These are phyloP conservation scores for Exsudoporus floridanus DNA, from an alignment of 1,284 basidiomycete genomes.

Conservation along the genomic window DNA sequence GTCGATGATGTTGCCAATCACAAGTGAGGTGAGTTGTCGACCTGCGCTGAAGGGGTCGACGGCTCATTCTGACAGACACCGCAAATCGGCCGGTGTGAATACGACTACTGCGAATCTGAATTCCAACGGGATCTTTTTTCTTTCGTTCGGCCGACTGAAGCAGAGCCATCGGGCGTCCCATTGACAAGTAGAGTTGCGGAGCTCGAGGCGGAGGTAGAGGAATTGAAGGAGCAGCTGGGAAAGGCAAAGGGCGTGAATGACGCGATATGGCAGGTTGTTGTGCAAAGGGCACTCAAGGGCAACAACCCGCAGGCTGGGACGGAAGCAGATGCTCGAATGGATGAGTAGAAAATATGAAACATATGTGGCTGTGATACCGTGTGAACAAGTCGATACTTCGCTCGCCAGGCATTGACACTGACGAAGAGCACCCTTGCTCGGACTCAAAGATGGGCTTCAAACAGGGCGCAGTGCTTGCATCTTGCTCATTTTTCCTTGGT, in stretches of 20 bases:
- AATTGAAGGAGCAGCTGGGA: conserved; percentile 65
- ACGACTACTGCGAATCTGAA: conserved; percentile 50
- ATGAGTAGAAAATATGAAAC: conserved; percentile 1
- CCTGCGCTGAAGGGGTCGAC: neutral
- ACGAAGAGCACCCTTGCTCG: neutral
- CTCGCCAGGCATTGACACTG: neutral
- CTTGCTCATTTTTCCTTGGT: conserved; percentile 84
- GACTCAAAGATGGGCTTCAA: conserved; percentile 70
- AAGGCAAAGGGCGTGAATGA: conserved; percentile 86
- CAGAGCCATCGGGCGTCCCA: conserved; percentile 38
- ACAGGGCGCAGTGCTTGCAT: conserved; percentile 78
- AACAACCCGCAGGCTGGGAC: conserved; percentile 23
- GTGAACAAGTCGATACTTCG: conserved; percentile 12
- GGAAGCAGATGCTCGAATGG: conserved; percentile 2
- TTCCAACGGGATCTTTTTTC: conserved; percentile 59
- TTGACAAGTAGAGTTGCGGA: conserved; percentile 60
- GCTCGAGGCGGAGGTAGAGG: conserved; percentile 69
- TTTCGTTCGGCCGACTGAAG: conserved; percentile 50
- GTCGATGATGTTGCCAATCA: conserved; percentile 54
- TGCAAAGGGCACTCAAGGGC: conserved; percentile 53
- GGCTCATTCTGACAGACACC: conserved; percentile 14
- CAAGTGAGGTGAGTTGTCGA: conserved; percentile 39
- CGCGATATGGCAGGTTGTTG: conserved; percentile 84
- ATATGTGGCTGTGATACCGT: conserved; percentile 26
- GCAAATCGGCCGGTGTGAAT: conserved; percentile 19